Conservation (phyloP, 2,329 filamentous ascomycete genomes). For the Onygenales sp. region DNA sequence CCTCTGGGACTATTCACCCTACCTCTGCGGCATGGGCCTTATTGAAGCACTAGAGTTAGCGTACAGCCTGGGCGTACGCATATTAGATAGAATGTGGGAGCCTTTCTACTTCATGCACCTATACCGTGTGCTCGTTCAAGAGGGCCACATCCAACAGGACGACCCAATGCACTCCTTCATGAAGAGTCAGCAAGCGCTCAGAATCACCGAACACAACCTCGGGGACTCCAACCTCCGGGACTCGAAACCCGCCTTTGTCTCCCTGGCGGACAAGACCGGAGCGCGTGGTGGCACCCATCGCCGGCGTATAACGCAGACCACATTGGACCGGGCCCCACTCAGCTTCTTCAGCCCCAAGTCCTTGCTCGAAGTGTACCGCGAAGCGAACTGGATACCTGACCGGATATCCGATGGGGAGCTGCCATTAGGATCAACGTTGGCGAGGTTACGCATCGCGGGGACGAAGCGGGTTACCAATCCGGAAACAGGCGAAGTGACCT, state of each 20-base stretch:
- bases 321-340: slow-evolving; percentile 12
- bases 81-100: slow-evolving; percentile 36
- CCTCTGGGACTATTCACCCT: slow-evolving; percentile 42
- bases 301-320: slow-evolving; percentile 10
- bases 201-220: slow-evolving; percentile 20
- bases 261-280: not conserved
- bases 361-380: slow-evolving; percentile 19
- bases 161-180: slow-evolving; percentile 23
- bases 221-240: slow-evolving; percentile 18
- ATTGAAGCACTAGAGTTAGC: slow-evolving; percentile 35
- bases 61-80: slow-evolving; percentile 23
- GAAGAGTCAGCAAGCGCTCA: slow-evolving; percentile 15
- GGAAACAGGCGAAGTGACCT: slow-evolving; percentile 16
- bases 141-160: slow-evolving; percentile 25
- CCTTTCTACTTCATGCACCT: slow-evolving; percentile 34
- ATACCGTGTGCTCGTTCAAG: slow-evolving; percentile 40
- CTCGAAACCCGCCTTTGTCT: slow-evolving; percentile 14
- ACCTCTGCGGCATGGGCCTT: slow-evolving; percentile 38
- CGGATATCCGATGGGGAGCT: slow-evolving; percentile 28
- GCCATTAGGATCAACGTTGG: slow-evolving; percentile 15
- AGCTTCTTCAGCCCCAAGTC: slow-evolving; percentile 28
- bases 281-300: not conserved
- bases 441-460: slow-evolving; percentile 18
- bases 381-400: slow-evolving; percentile 27
- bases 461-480: slow-evolving; percentile 19